These are phyloP conservation scores for Diversispora eburnea DNA, from an alignment of 192 early-diverging fungal species.

Conservation along the genomic window DNA sequence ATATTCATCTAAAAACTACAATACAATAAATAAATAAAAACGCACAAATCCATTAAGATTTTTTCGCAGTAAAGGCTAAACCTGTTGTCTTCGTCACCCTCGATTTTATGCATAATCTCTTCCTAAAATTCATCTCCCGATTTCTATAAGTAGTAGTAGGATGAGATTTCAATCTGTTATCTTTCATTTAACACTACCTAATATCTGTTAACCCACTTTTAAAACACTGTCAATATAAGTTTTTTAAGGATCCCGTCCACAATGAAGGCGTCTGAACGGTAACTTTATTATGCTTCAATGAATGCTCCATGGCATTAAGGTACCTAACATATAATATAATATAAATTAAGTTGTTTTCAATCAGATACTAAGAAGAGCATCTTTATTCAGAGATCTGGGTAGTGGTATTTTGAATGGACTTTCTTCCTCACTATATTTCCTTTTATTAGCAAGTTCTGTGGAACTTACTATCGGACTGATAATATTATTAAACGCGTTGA, in stretches of 20 bases:
- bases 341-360: conserved; percentile 1
- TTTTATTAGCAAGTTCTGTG: neutral
- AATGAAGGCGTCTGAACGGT: neutral
- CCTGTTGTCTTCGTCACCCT: conserved; percentile 3
- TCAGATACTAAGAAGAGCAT: neutral
- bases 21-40: neutral
- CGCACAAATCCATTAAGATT: conserved; percentile 26
- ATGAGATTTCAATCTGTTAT: neutral
- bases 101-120: conserved; percentile 18
- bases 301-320: conserved; percentile 14
- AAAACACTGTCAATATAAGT: neutral
- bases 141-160: conserved; percentile 5
- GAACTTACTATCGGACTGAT: neutral
- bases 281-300: neutral
- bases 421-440: conserved; percentile 4
- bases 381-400: neutral
- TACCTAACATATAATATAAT: conserved; percentile 4
- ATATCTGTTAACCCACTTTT: neutral
- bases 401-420: neutral
- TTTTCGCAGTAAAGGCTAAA: conserved; percentile 27
- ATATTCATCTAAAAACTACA: neutral
- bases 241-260: neutral
- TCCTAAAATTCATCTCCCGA: conserved; percentile 17
- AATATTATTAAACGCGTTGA: neutral
- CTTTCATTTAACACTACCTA: neutral